A percentile compares a stretch with the other conserved stretches of the same genome.
Evolutionary conservation across 345 rosid species (phyloP).

Genomic region (Toxicodendron radicans): DNA sequence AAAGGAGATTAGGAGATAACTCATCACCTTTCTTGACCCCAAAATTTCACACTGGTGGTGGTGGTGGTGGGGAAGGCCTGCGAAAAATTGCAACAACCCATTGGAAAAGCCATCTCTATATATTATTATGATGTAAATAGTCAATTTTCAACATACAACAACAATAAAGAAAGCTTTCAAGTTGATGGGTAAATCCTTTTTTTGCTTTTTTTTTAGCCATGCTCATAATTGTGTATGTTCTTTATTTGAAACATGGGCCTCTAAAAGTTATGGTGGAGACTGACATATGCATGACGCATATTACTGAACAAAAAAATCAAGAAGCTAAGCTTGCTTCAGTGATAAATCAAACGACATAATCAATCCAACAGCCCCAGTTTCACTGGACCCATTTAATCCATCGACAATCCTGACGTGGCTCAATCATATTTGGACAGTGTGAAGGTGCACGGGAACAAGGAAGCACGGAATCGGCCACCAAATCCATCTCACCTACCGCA

Average conservation of each 20-base stretch:
- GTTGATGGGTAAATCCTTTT: no score
- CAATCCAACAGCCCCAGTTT: no score
- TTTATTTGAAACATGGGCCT: no score
- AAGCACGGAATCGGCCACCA: neutral
- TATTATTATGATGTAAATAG: no score
- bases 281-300: slow-evolving; percentile 9
- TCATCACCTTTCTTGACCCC: neutral
- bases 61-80: neutral
- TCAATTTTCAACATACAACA: no score
- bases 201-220: no score
- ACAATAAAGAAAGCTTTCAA: no score
- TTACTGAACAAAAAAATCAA: neutral
- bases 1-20: no score
- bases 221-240: no score
- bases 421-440: neutral
- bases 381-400: no score
- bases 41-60: neutral
- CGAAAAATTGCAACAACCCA: neutral
- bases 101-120: no score
- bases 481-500: neutral
- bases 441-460: neutral
- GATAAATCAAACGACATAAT: neutral
- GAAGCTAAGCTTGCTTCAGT: neutral
- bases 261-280: neutral
- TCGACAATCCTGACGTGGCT: neutral